Conservation (phyloP, 106 monocot species). For the Gastrodia elata region DNA sequence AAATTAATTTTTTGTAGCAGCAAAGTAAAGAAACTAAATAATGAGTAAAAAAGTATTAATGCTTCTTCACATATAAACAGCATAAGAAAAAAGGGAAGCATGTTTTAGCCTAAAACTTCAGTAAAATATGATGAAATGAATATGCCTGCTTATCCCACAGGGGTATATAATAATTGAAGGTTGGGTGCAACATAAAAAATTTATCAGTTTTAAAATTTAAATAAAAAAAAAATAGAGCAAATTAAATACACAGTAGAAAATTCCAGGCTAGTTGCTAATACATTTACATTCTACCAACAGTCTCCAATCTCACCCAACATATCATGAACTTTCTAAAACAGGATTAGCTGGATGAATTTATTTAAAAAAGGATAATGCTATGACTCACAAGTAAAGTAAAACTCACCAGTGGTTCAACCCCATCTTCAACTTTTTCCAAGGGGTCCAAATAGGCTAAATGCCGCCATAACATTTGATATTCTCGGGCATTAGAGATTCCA, state of each 20-base stretch:
- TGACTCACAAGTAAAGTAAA: background rate
- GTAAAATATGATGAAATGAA: constrained; percentile 1
- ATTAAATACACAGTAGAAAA: background rate
- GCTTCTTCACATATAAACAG: background rate
- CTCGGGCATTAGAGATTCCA: constrained; percentile 65
- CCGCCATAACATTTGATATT: constrained; percentile 99
- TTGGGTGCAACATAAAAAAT: background rate
- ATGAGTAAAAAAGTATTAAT: background rate
- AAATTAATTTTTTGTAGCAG: constrained; percentile 1
- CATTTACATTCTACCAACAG: background rate
- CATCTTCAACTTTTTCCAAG: constrained; percentile 60
- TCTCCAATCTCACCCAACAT: background rate
- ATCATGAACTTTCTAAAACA: background rate
- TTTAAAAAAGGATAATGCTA: background rate
- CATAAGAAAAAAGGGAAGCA: background rate
- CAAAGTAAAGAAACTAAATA: background rate
- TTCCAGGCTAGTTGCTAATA: background rate
- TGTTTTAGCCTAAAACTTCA: background rate
- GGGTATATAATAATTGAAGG: background rate
- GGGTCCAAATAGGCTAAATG: constrained; percentile 57
- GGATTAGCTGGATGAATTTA: background rate
- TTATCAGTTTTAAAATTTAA: background rate
- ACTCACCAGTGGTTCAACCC: constrained; percentile 62
- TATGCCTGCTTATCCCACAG: background rate
- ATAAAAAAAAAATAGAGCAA: background rate